Percentiles rank a stretch among this genome's conserved stretches.
phyloP scores from a whole-genome alignment of 2,329 filamentous ascomycete genomes.

The Epichloe hybrida region DNA sequence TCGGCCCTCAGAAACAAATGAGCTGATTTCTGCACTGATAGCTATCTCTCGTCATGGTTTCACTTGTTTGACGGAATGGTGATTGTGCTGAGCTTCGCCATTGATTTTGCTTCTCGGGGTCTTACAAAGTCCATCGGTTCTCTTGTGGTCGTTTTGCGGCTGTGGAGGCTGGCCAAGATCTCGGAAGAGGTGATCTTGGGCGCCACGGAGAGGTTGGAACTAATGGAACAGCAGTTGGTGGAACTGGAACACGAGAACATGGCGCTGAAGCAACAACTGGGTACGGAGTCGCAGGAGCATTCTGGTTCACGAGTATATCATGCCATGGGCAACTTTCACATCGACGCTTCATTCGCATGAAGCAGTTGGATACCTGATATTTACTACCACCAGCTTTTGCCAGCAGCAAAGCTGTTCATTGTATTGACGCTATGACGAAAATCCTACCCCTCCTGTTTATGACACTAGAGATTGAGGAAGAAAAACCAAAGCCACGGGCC shows the following conservation, averaged over 20 bases:
- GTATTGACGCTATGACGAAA: not conserved
- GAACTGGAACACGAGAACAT: constrained; percentile 35
- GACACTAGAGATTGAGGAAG: not conserved
- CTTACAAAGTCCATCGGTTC: constrained; percentile 49
- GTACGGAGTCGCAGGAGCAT: constrained; percentile 7
- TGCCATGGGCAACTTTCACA: not conserved
- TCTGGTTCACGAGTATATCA: constrained; percentile 6
- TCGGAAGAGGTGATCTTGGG: constrained; percentile 54
- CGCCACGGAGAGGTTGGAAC: constrained; percentile 48
- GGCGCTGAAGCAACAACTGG: constrained; percentile 11
- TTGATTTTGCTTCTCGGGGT: constrained; percentile 48
- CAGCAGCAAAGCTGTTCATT: not conserved
- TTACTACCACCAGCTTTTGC: not conserved
- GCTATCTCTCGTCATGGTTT: constrained; percentile 45
- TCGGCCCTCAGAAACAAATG: not conserved
- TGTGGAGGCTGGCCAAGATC: constrained; percentile 59
- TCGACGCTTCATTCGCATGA: not conserved
- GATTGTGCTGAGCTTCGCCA: constrained; percentile 46
- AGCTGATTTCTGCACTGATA: constrained; percentile 13
- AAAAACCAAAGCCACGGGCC: not conserved
- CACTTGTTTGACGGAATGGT: constrained; percentile 51
- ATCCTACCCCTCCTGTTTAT: not conserved
- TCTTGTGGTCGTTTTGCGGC: constrained; percentile 50
- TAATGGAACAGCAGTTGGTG: constrained; percentile 37
- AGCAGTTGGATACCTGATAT: not conserved